Conservation (phyloP, 768 basidiomycete genomes). For the Leucosporidium scottii region DNA sequence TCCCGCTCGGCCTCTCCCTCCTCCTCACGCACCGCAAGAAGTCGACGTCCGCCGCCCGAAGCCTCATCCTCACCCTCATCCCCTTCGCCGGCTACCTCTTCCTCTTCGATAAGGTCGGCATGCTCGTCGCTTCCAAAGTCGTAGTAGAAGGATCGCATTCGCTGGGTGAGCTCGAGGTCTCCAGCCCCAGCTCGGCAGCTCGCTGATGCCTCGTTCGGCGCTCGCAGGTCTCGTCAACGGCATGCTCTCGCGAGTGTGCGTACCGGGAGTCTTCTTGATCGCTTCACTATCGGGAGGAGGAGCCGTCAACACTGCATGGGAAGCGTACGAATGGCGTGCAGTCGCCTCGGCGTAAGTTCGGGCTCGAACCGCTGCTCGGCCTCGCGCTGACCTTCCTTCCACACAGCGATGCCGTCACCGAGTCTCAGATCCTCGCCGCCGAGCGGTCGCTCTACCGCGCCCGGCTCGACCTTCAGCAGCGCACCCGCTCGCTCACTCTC, state of each 20-base stretch:
- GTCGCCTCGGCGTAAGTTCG: slow-evolving; percentile 26
- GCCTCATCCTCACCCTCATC: slow-evolving; percentile 30
- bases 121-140: slow-evolving; percentile 16
- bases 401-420: slow-evolving; percentile 31
- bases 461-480: slow-evolving; percentile 30
- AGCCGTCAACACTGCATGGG: slow-evolving; percentile 38
- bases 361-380: neutral
- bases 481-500: slow-evolving; percentile 22
- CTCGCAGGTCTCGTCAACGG: slow-evolving; percentile 32
- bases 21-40: slow-evolving; percentile 31
- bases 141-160: slow-evolving; percentile 34
- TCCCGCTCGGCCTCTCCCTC: slow-evolving; percentile 36
- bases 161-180: slow-evolving; percentile 10
- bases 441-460: slow-evolving; percentile 32
- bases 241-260: slow-evolving; percentile 35
- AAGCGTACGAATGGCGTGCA: slow-evolving; percentile 37
- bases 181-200: neutral
- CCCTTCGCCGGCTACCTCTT: slow-evolving; percentile 35
- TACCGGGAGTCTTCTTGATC: slow-evolving; percentile 37
- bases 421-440: slow-evolving; percentile 30
- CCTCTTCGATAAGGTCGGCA: slow-evolving; percentile 33
- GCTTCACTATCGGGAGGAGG: slow-evolving; percentile 36
- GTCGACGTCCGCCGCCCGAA: slow-evolving; percentile 18
- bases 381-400: neutral
- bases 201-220: no score